Conservation (phyloP, 192 early-diverging fungal genomes). For the Coemansia sp. region DNA sequence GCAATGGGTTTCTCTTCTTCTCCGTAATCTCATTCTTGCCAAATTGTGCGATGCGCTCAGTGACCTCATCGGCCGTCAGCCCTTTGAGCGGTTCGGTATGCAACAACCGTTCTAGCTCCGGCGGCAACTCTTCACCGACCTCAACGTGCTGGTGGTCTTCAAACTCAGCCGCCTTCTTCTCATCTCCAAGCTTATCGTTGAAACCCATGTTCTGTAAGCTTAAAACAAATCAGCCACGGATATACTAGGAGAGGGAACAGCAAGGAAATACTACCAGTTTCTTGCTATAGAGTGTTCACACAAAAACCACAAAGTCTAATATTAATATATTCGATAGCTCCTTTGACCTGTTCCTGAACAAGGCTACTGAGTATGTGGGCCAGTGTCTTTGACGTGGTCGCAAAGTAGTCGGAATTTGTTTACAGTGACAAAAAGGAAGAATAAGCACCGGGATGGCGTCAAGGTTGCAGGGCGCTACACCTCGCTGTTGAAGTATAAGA, state of each 20-base stretch:
- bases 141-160: constrained; percentile 75
- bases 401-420: background rate
- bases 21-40: constrained; percentile 84
- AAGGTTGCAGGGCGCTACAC: too few relatives aligned
- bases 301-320: background rate
- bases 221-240: background rate
- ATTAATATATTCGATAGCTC: too few relatives aligned
- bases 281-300: background rate
- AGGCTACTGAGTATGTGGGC: too few relatives aligned
- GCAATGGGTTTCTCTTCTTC: constrained; percentile 77
- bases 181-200: constrained; percentile 28
- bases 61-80: constrained; percentile 73
- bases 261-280: background rate
- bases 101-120: constrained; percentile 79
- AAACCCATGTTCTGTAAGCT: constrained; percentile 4
- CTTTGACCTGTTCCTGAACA: too few relatives aligned
- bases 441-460: too few relatives aligned
- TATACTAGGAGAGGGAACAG: background rate
- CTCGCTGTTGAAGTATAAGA: too few relatives aligned
- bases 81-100: constrained; percentile 79
- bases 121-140: constrained; percentile 73
- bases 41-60: constrained; percentile 70
- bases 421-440: background rate
- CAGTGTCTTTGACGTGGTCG: too few relatives aligned
- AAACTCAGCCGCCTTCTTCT: constrained; percentile 56